Evolutionary conservation across 768 basidiomycete species (phyloP).

Genomic region (Cubamyces lactineus): DNA sequence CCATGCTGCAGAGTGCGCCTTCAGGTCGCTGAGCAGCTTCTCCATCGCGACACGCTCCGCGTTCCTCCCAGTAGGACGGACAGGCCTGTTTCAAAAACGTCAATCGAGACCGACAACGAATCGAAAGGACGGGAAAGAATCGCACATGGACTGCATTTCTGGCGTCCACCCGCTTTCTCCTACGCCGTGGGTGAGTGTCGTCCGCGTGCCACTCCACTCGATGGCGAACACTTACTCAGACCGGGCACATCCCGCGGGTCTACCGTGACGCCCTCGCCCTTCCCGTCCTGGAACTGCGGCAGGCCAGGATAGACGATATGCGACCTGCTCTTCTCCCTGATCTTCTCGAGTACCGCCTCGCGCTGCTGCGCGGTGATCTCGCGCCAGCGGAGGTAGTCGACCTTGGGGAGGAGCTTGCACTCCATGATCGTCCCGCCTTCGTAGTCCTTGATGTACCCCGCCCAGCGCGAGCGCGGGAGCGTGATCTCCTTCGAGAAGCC

Average conservation of each 20-base stretch:
- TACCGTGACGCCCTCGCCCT: constrained; percentile 51
- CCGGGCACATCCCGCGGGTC: constrained; percentile 88
- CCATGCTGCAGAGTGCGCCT: constrained; percentile 82
- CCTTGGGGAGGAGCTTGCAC: constrained; percentile 91
- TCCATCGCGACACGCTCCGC: constrained; percentile 71
- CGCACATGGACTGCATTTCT: constrained; percentile 75
- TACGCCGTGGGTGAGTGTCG: constrained; percentile 36
- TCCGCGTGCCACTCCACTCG: constrained; percentile 9
- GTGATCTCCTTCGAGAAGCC: constrained; percentile 98
- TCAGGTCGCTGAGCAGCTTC: constrained; percentile 76
- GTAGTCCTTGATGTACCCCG: constrained; percentile 99
- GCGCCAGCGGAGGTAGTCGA: constrained; percentile 85
- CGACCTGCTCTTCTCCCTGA: constrained; percentile 83
- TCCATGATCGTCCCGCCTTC: constrained; percentile 99
- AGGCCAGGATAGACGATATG: constrained; percentile 85
- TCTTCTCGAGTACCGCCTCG: constrained; percentile 87
- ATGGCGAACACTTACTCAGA: constrained; percentile 43
- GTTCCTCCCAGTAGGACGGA: constrained; percentile 52
- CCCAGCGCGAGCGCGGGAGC: constrained; percentile 90
- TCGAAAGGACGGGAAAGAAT: neutral
- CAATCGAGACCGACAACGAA: neutral
- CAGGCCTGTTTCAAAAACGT: too few relatives aligned
- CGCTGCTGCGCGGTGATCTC: constrained; percentile 80
- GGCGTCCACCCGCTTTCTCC: constrained; percentile 94
- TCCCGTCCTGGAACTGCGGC: constrained; percentile 69